phyloP scores from a whole-genome alignment of 495 filamentous ascomycete genomes.

The Penicillium canariense region DNA sequence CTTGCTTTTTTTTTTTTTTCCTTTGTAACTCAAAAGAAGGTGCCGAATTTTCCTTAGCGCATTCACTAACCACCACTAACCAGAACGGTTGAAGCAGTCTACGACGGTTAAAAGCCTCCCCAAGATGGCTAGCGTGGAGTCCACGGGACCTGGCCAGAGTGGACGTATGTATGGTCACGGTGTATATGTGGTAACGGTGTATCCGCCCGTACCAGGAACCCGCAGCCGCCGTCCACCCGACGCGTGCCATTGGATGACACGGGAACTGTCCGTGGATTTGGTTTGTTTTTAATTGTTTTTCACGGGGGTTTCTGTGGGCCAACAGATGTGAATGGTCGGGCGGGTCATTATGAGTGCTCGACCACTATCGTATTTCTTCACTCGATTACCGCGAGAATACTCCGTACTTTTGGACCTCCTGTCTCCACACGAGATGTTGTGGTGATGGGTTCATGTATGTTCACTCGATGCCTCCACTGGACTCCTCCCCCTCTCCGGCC shows the following conservation, averaged over 20 bases:
- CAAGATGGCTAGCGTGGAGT: background rate
- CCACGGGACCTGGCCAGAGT: background rate
- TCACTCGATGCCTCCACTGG: background rate
- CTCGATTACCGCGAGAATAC: background rate
- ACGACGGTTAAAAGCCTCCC: too few relatives aligned
- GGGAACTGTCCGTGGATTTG: constrained; percentile 12
- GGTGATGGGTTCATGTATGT: background rate
- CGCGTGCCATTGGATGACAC: constrained; percentile 17
- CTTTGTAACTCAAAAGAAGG: background rate
- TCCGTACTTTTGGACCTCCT: background rate
- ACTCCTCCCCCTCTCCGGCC: background rate
- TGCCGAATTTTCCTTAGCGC: background rate
- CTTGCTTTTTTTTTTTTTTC: background rate
- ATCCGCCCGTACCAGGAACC: constrained; percentile 16
- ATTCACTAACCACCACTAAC: background rate
- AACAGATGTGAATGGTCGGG: background rate
- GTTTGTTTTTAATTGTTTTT: constrained; percentile 13
- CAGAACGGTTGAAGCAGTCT: background rate
- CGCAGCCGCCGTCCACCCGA: constrained; percentile 1
- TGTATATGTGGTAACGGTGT: background rate
- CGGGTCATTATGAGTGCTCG: background rate
- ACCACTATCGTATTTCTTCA: constrained; percentile 6
- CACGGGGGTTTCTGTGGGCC: background rate
- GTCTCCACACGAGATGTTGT: background rate
- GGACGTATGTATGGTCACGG: too few relatives aligned